Evolutionary conservation across 768 basidiomycete species (phyloP).

Genomic region (Melanogaster broomeanus): DNA sequence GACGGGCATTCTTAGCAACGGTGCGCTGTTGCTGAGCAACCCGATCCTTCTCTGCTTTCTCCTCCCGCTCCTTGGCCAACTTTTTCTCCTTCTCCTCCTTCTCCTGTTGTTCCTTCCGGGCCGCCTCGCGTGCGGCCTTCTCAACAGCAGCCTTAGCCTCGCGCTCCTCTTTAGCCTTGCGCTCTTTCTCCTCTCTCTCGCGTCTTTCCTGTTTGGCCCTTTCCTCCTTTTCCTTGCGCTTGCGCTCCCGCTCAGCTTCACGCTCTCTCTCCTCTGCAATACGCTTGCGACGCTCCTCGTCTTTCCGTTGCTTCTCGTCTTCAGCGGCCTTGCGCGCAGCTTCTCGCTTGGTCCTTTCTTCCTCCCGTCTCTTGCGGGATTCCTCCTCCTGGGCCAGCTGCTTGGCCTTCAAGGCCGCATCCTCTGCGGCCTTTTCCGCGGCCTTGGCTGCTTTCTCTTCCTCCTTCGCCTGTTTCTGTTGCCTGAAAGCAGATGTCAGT

Average conservation of each 20-base stretch:
- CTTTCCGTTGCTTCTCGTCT: slow-evolving; percentile 80
- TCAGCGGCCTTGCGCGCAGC: slow-evolving; percentile 72
- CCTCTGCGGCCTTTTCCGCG: slow-evolving; percentile 86
- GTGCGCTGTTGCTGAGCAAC: slow-evolving; percentile 52
- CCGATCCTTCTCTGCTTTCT: slow-evolving; percentile 52
- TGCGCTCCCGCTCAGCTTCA: slow-evolving; percentile 73
- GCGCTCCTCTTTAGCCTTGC: slow-evolving; percentile 62
- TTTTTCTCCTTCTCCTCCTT: slow-evolving; percentile 71
- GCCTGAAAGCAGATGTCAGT: slow-evolving; percentile 45
- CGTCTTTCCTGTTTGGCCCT: slow-evolving; percentile 49
- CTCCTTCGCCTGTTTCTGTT: slow-evolving; percentile 91
- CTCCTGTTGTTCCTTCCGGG: slow-evolving; percentile 48
- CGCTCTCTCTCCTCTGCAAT: slow-evolving; percentile 79
- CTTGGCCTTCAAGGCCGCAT: slow-evolving; percentile 74
- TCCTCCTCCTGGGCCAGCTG: slow-evolving; percentile 81
- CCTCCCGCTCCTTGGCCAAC: slow-evolving; percentile 62
- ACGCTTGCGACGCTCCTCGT: slow-evolving; percentile 81
- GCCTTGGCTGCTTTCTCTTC: slow-evolving; percentile 84
- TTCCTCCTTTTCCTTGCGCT: slow-evolving; percentile 76
- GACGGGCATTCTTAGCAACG: slow-evolving; percentile 45
- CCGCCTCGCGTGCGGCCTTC: slow-evolving; percentile 42
- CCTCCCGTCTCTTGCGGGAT: slow-evolving; percentile 77
- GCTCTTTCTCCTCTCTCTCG: slow-evolving; percentile 63
- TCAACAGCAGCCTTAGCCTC: slow-evolving; percentile 58
- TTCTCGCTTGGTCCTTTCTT: slow-evolving; percentile 82